Base-by-base conservation (phyloP, 371 early-diverging fungal genomes). In the Apophysomyces trapeziformis region DNA sequence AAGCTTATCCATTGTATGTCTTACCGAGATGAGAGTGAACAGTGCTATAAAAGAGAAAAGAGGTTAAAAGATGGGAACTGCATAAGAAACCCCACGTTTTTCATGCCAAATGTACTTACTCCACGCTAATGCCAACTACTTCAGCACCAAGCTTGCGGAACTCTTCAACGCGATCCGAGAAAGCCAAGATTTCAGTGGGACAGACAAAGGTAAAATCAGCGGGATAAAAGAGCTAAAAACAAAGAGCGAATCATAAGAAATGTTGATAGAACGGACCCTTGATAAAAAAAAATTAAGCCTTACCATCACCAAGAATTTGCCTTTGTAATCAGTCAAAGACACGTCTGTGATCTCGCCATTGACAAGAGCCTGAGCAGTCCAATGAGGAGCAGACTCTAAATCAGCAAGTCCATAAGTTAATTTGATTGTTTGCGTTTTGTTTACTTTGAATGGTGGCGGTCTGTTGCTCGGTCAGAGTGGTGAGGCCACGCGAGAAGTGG, bases 281-380 rank as follows among this genome's bases (percentile, higher is more conserved):
- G 36, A 26, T 58, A 9, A 32, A n/a, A 32, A 32, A 26, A 26
- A 2, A 26, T 26, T 26, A 26, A 26, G 1, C 41, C 4, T 41
- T 35, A 82, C 73, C 58, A 83, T 70, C 26, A 83, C 75, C 11
- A 83, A 71, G 65, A 76, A 83, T 65, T 77, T 84, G 74, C 96
- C 96, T 85, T 90, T 90, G 88, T 91, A 97, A 80, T 95, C 92
- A 26, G 85, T 82, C 57, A 95, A 80, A 38, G 90, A 89, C 46
- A 97, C 77, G 64, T 85, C 78, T 80, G 88, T 86, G 85, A 94
- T 88, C 71, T 81, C 84, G 50, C 90, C 91, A 70, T 90, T 81
- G 56, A 89, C 79, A 38, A 92, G 85, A 61, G 90, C 91, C 38
- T 80, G 78, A 59, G 89, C 90, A 39, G 80, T 85, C 84, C 91